Evolutionary conservation across 129 eudicot genomes (phyloP).

Genomic region (Centrapalus pauciflorus): DNA sequence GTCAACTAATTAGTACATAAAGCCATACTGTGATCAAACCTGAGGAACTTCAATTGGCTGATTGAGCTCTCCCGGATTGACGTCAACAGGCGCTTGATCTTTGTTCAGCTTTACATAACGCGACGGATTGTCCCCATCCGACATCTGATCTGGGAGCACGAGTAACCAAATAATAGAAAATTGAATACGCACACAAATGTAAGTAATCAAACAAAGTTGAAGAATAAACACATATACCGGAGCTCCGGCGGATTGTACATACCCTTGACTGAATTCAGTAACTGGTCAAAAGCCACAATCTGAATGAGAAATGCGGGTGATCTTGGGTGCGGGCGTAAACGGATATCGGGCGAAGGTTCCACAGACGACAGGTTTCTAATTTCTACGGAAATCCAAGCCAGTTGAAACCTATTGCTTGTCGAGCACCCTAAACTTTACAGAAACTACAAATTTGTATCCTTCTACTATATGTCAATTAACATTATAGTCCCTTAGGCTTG

Average conservation of each 20-base stretch:
- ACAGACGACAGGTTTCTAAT: not conserved
- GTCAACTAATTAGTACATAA: not conserved
- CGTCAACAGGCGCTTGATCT: slow-evolving; percentile 56
- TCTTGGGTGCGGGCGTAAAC: not conserved
- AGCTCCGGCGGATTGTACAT: slow-evolving; percentile 1
- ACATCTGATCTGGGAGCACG: slow-evolving; percentile 43
- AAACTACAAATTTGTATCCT: not conserved
- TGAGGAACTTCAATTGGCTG: slow-evolving; percentile 86
- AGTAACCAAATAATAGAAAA: not conserved
- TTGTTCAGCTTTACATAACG: slow-evolving; percentile 74
- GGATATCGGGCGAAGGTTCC: slow-evolving; percentile 1
- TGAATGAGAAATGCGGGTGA: not conserved
- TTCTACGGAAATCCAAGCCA: slow-evolving; percentile 7
- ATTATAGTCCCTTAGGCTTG: not conserved
- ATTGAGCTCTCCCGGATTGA: slow-evolving; percentile 82
- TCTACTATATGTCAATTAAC: not conserved
- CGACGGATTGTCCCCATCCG: slow-evolving; percentile 50
- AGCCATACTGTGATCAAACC: slow-evolving; percentile 27
- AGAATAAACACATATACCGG: not conserved
- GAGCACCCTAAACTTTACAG: not conserved
- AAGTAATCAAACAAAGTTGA: not conserved
- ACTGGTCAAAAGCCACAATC: slow-evolving; percentile 19
- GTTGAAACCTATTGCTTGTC: not conserved
- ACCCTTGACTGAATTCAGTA: slow-evolving; percentile 33
- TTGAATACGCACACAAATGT: not conserved